These are phyloP conservation scores for Leonotis leonurus DNA, from an alignment of 257 asterid species.

Conservation along the genomic window DNA sequence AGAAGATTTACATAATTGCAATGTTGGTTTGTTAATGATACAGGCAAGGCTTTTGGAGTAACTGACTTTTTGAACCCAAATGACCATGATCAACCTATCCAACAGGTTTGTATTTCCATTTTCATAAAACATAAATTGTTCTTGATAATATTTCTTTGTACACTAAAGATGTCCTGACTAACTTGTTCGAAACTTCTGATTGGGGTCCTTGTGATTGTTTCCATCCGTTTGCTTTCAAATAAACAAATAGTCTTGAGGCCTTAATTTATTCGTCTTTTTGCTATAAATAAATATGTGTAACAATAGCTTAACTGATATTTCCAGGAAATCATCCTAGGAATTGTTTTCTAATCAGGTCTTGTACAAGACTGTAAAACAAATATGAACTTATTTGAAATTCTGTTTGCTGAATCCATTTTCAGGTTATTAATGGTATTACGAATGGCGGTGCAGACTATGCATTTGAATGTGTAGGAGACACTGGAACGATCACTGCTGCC, in stretches of 20 bases:
- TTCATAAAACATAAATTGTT: background rate
- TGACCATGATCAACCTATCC: slow-evolving; percentile 73
- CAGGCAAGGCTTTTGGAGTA: slow-evolving; percentile 88
- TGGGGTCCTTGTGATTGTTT: background rate
- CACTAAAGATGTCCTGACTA: background rate
- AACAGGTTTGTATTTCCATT: slow-evolving; percentile 47
- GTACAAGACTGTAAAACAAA: background rate
- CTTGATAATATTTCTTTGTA: background rate
- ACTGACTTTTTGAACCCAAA: slow-evolving; percentile 75
- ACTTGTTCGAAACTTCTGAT: background rate
- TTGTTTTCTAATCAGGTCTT: background rate
- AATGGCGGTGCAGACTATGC: slow-evolving; percentile 94
- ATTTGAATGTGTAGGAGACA: slow-evolving; percentile 94
- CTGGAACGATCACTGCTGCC: slow-evolving; percentile 67
- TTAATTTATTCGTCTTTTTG: background rate
- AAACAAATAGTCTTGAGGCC: background rate
- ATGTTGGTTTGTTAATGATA: slow-evolving; percentile 13
- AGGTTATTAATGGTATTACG: slow-evolving; percentile 68
- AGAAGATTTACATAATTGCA: background rate
- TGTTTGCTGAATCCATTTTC: slow-evolving; percentile 20
- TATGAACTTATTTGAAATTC: no score
- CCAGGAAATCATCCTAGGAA: background rate
- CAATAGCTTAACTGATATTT: background rate
- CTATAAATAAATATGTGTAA: background rate
- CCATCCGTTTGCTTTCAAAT: background rate